These are phyloP conservation scores for Tulasnella sp. DNA, from an alignment of 768 basidiomycete genomes.

Conservation along the genomic window DNA sequence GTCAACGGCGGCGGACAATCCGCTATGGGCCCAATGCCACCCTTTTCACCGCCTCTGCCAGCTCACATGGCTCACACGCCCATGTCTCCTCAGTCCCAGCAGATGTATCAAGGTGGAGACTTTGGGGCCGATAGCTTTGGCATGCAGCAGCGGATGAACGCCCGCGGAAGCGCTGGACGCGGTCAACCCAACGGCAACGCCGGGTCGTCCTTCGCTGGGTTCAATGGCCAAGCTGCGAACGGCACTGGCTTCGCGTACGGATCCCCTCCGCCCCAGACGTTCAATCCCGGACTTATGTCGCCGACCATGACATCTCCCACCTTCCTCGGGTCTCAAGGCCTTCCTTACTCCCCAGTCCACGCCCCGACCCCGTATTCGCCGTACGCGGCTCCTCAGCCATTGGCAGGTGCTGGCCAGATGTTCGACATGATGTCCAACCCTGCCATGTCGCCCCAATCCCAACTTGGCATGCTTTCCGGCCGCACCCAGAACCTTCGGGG, in stretches of 20 bases:
- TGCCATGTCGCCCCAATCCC: constrained; percentile 11
- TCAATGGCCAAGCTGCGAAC: not conserved
- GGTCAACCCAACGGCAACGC: not conserved
- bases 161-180: constrained; percentile 8
- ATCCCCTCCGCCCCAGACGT: constrained; percentile 9
- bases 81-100: constrained; percentile 4
- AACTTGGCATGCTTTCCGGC: not conserved
- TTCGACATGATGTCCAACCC: constrained; percentile 21
- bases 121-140: constrained; percentile 14
- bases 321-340: not conserved
- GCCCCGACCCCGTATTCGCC: not conserved
- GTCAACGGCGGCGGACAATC: constrained; percentile 8
- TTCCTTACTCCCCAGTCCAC: constrained; percentile 19
- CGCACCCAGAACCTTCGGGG: constrained; percentile 15
- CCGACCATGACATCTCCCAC: constrained; percentile 23
- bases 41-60: not conserved
- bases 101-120: constrained; percentile 3
- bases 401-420: constrained; percentile 10
- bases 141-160: constrained; percentile 22
- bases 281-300: constrained; percentile 19
- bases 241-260: constrained; percentile 8
- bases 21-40: not conserved
- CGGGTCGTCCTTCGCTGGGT: not conserved
- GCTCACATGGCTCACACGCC: not conserved
- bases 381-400: not conserved